Conservation (phyloP, 805 yeast species). For the Brettanomyces nanus region DNA sequence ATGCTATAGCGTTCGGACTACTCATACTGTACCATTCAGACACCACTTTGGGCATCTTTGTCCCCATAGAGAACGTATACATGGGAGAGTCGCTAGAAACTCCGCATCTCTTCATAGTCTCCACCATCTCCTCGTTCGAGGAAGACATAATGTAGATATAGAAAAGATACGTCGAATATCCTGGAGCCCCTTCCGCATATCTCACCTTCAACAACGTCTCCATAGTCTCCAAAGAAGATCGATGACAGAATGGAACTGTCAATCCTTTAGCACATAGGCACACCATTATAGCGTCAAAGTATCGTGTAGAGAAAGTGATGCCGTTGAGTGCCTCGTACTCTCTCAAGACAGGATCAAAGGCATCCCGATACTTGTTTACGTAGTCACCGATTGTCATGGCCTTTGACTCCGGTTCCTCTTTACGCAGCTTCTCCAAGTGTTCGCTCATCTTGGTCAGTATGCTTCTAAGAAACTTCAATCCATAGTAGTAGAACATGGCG, state of each 20-base stretch:
- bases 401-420: neutral
- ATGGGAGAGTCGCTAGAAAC: slow-evolving; percentile 23
- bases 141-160: slow-evolving; percentile 26
- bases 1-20: slow-evolving; percentile 13
- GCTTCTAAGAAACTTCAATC: slow-evolving; percentile 28
- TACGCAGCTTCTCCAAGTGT: neutral
- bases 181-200: slow-evolving; percentile 24
- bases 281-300: slow-evolving; percentile 45
- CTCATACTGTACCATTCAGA: slow-evolving; percentile 5
- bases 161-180: slow-evolving; percentile 25
- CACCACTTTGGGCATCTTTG: slow-evolving; percentile 30
- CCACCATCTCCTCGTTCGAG: slow-evolving; percentile 28
- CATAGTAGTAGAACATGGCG: slow-evolving; percentile 22
- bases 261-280: slow-evolving; percentile 48
- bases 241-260: slow-evolving; percentile 47
- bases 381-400: neutral
- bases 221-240: slow-evolving; percentile 38
- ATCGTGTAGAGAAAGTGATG: slow-evolving; percentile 32
- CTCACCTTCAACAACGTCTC: slow-evolving; percentile 35
- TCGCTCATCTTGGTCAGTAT: slow-evolving; percentile 9
- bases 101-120: slow-evolving; percentile 27
- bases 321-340: slow-evolving; percentile 36
- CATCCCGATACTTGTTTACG: neutral
- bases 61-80: slow-evolving; percentile 24
- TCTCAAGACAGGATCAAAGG: slow-evolving; percentile 20